Evolutionary conservation across 768 basidiomycete species (phyloP).

Genomic region (Trametes punicea): DNA sequence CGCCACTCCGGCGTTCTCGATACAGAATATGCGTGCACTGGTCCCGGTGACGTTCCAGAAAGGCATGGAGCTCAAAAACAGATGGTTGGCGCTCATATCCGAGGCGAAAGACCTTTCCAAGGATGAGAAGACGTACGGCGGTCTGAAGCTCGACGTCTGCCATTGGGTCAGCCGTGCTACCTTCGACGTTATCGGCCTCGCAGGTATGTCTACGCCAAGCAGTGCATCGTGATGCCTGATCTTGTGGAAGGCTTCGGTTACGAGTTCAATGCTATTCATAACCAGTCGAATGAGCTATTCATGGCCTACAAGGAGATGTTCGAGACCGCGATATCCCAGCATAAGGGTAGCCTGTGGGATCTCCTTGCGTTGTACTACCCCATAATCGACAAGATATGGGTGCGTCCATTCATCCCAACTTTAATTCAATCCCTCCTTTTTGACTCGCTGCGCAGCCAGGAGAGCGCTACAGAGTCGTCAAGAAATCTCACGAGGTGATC

Average conservation of each 20-base stretch:
- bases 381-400: conserved; percentile 49
- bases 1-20: conserved; percentile 73
- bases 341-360: conserved; percentile 42
- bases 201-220: conserved; percentile 43
- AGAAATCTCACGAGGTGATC: conserved; percentile 60
- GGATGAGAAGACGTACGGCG: conserved; percentile 16
- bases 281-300: conserved; percentile 76
- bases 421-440: too few relatives aligned
- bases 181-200: conserved; percentile 89
- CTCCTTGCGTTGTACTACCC: conserved; percentile 59
- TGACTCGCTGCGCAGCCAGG: conserved; percentile 30
- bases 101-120: conserved; percentile 22
- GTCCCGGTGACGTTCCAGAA: conserved; percentile 72
- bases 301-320: conserved; percentile 86
- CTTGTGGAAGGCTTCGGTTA: conserved; percentile 72
- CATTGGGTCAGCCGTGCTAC: conserved; percentile 82
- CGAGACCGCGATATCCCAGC: conserved; percentile 64
- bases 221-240: neutral
- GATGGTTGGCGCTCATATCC: conserved; percentile 53
- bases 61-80: conserved; percentile 56
- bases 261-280: conserved; percentile 77
- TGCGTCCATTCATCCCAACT: conserved; percentile 43
- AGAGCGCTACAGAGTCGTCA: conserved; percentile 41
- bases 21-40: conserved; percentile 70
- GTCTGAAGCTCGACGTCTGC: conserved; percentile 62